Evolutionary conservation across 1,284 basidiomycete genomes (phyloP).

Genomic region (Ustilago loliicola): DNA sequence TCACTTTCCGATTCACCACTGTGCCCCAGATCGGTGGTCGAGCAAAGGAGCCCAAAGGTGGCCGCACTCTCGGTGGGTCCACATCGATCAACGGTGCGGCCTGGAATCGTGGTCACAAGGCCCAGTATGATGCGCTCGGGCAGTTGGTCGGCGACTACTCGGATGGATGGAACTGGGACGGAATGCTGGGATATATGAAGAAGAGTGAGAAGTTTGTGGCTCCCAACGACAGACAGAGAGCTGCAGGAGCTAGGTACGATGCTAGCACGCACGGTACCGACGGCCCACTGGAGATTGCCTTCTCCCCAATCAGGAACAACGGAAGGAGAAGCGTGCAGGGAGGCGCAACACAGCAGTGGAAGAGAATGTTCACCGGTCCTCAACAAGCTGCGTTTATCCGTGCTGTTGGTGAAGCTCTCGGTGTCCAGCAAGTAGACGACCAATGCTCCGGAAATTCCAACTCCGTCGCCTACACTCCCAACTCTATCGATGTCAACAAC

Average conservation of each 20-base stretch:
- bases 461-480: conserved; percentile 75
- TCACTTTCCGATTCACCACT: conserved; percentile 75
- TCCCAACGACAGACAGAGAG: conserved; percentile 74
- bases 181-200: conserved; percentile 74
- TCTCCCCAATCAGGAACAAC: conserved; percentile 67
- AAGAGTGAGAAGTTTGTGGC: conserved; percentile 76
- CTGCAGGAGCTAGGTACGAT: conserved; percentile 74
- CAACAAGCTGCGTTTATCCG: conserved; percentile 75
- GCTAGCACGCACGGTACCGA: conserved; percentile 73
- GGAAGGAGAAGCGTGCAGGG: background rate
- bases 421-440: conserved; percentile 74
- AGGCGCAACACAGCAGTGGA: conserved; percentile 49
- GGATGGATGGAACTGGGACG: conserved; percentile 75
- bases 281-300: conserved; percentile 75
- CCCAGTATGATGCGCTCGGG: conserved; percentile 77
- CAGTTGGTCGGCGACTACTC: conserved; percentile 73
- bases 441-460: conserved; percentile 76
- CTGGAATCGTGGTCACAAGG: conserved; percentile 76
- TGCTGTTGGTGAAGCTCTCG: conserved; percentile 74
- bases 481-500: conserved; percentile 49
- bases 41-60: conserved; percentile 73
- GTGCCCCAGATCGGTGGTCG: conserved; percentile 68
- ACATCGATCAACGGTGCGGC: conserved; percentile 77
- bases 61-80: conserved; percentile 77
- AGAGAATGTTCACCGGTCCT: conserved; percentile 75